Base-by-base conservation (phyloP, 2,329 filamentous ascomycete species). In the Botrytis sinoallii region DNA sequence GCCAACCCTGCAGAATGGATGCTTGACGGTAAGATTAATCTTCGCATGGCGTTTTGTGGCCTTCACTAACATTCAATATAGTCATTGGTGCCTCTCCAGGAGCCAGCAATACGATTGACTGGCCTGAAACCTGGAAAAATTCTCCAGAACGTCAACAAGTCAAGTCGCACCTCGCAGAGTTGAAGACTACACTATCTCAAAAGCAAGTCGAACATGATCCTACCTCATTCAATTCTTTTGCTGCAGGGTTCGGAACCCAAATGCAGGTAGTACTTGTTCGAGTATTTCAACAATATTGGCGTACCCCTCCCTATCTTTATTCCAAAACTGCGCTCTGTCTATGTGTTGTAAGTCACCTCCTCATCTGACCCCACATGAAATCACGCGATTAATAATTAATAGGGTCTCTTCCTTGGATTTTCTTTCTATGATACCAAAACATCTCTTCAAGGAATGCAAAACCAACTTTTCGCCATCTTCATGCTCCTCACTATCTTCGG, bases 1-100 rank as follows among this genome's bases (percentile, higher is more conserved):
- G 91, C 91, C 55, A 97, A 96, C 82, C 93, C 93, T 9, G 93
- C 93, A 46, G 93, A 96, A 82, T 94, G 91, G 89, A 94, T 95
- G 92, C 82, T 89, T 9, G 87, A 88, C 70, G 86, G 71, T 72
- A 60, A 69, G 64, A 22, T 22, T 0, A 35, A n/a, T 29, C 16
- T 14, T n/a, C 42, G 10, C 16, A 42, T 5, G 22, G 4, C n/a
- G 10, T 10, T 20, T 42, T 10, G 20, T 20, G 29, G 63, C 18
- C 32, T 35, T 35, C 82, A 22, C 72, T 75, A 67, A 75, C 48
- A 64, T 25, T 48, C 2, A 63, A 40, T 29, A 42, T 63, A 73
- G 79, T 85, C 35, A 88, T 92, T 52, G 90, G 90, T 9, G 90
- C 89, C 14, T 89, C 85, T 29, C 87, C 91, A 44, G 90, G 90